A percentile compares a stretch with the other conserved stretches of the same genome.
Evolutionary conservation across 352 stramenopile genomes (phyloP).

Genomic region (Pythium phragmitis): DNA sequence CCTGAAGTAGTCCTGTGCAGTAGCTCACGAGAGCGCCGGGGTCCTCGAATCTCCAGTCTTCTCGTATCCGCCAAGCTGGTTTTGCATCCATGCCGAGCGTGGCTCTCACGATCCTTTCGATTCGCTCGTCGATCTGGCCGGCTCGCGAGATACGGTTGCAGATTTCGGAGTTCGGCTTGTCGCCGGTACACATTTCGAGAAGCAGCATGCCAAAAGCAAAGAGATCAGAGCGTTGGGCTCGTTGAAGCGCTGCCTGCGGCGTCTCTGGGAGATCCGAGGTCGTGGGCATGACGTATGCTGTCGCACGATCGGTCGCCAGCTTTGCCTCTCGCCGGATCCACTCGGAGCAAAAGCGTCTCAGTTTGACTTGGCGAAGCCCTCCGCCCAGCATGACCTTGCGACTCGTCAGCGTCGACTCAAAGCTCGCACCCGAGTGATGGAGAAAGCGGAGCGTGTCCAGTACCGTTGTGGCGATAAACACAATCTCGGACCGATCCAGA

Average conservation of each 20-base stretch:
- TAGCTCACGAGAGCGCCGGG: slow-evolving; percentile 5
- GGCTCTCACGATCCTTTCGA: slow-evolving; percentile 38
- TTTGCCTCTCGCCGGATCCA: slow-evolving; percentile 30
- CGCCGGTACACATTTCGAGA: slow-evolving; percentile 59
- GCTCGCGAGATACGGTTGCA: slow-evolving; percentile 49
- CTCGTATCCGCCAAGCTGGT: neutral
- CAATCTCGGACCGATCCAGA: slow-evolving; percentile 42
- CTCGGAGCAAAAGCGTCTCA: slow-evolving; percentile 56
- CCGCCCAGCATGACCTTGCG: slow-evolving; percentile 60
- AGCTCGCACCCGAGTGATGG: slow-evolving; percentile 32
- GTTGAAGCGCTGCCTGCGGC: neutral
- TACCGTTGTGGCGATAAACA: slow-evolving; percentile 44
- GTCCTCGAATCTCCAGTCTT: neutral
- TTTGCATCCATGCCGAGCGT: slow-evolving; percentile 9
- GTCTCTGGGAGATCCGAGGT: neutral
- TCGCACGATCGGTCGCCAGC: slow-evolving; percentile 4
- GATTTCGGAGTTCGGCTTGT: slow-evolving; percentile 55
- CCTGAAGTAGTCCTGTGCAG: slow-evolving; percentile 4
- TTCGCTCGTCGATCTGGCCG: slow-evolving; percentile 45
- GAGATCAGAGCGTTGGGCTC: slow-evolving; percentile 36
- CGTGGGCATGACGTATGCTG: slow-evolving; percentile 30
- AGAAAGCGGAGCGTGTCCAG: slow-evolving; percentile 44
- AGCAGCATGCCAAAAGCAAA: slow-evolving; percentile 71
- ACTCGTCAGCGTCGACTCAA: slow-evolving; percentile 63
- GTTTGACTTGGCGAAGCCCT: slow-evolving; percentile 36